Percentiles rank a stretch among this genome's conserved stretches.
phyloP scores from a whole-genome alignment of 2,329 filamentous ascomycete species.

The Arthrobotrys conoides region DNA sequence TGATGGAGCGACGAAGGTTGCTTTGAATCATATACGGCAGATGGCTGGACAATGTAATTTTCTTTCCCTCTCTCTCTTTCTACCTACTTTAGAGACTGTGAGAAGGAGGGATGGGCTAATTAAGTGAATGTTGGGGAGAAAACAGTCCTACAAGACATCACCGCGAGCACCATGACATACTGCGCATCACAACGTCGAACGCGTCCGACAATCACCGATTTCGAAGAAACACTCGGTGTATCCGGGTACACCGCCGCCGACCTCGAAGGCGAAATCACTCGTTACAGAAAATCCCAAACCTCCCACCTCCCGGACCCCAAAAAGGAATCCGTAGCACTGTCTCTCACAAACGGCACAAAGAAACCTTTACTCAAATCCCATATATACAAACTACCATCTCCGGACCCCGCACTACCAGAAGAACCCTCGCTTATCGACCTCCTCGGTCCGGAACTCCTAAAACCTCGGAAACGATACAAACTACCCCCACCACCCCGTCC shows the following conservation, averaged over 20 bases:
- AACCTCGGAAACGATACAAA: slow-evolving; percentile 57
- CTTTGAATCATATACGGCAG: slow-evolving; percentile 33
- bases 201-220: slow-evolving; percentile 64
- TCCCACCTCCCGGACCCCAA: not conserved
- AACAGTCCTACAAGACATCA: slow-evolving; percentile 52
- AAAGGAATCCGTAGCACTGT: not conserved
- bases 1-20: slow-evolving; percentile 46
- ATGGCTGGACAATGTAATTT: slow-evolving; percentile 54
- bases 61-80: not conserved
- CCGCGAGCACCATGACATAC: slow-evolving; percentile 44
- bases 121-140: not conserved
- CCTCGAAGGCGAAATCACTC: slow-evolving; percentile 62
- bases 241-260: slow-evolving; percentile 57
- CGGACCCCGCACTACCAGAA: slow-evolving; percentile 46
- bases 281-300: slow-evolving; percentile 57
- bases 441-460: slow-evolving; percentile 62
- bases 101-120: not conserved
- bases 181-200: slow-evolving; percentile 63
- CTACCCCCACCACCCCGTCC: slow-evolving; percentile 37
- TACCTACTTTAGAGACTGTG: not conserved
- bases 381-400: slow-evolving; percentile 54
- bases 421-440: slow-evolving; percentile 60
- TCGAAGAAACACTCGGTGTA: slow-evolving; percentile 62
- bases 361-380: slow-evolving; percentile 24
- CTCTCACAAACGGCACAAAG: slow-evolving; percentile 1